These are phyloP conservation scores for Botryotinia convoluta DNA, from an alignment of 2,329 filamentous ascomycete species.

Conservation along the genomic window DNA sequence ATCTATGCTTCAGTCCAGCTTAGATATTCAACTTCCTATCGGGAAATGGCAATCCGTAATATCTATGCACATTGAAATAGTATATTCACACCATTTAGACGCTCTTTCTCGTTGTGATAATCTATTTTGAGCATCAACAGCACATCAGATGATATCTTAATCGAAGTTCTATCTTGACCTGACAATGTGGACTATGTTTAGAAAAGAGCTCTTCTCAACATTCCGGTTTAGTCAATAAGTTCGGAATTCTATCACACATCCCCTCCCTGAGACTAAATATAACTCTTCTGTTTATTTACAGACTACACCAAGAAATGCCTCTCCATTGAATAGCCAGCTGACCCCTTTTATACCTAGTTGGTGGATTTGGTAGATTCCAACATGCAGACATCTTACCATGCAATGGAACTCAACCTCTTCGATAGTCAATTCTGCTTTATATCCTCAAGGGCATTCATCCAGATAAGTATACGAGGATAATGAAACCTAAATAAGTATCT, in stretches of 20 bases:
- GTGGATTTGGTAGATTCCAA: too few relatives aligned
- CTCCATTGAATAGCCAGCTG: too few relatives aligned
- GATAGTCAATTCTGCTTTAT: too few relatives aligned
- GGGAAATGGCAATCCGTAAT: neutral
- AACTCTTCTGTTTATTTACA: too few relatives aligned
- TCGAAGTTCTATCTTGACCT: neutral
- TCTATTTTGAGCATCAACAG: neutral
- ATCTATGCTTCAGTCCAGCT: neutral
- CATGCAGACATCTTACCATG: too few relatives aligned
- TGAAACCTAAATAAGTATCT: too few relatives aligned
- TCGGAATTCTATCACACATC: neutral
- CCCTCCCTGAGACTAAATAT: neutral
- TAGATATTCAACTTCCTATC: neutral
- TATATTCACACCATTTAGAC: neutral
- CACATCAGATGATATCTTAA: neutral
- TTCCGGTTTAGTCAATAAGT: neutral
- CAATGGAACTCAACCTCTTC: too few relatives aligned
- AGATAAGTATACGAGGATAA: too few relatives aligned
- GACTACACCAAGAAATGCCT: too few relatives aligned
- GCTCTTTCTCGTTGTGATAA: neutral
- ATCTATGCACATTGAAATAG: neutral
- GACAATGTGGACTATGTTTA: neutral
- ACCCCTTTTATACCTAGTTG: too few relatives aligned
- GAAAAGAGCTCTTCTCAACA: neutral
- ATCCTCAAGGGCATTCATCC: too few relatives aligned